These are phyloP conservation scores for Tephrocybe sp. DNA, from an alignment of 768 basidiomycete genomes.

Conservation along the genomic window DNA sequence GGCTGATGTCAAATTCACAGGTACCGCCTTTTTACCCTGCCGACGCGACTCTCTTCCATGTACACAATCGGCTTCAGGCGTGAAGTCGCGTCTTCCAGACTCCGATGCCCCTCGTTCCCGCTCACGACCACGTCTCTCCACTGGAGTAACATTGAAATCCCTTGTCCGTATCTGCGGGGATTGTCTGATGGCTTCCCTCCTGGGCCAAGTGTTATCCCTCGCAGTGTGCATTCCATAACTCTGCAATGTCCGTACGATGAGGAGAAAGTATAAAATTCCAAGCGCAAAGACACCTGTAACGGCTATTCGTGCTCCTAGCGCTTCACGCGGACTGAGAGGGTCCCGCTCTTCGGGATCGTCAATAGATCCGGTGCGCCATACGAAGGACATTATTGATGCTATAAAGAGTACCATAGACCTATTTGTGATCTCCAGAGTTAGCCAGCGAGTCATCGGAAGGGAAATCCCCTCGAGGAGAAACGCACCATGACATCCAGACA, in stretches of 20 bases:
- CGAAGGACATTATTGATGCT: constrained; percentile 58
- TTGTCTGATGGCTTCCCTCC: constrained; percentile 1
- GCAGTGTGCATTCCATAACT: constrained; percentile 45
- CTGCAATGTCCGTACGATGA: constrained; percentile 62
- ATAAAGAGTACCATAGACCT: constrained; percentile 72
- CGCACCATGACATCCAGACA: constrained; percentile 68
- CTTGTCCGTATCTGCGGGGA: constrained; percentile 7
- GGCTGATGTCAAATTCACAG: too few relatives aligned
- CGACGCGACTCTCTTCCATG: neutral
- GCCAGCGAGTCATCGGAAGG: neutral
- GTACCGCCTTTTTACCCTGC: neutral
- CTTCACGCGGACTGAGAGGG: constrained; percentile 34
- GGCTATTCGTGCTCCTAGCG: constrained; percentile 50
- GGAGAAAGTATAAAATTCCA: constrained; percentile 57
- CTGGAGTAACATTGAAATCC: constrained; percentile 14
- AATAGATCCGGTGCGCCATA: constrained; percentile 65
- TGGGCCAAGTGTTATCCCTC: constrained; percentile 8
- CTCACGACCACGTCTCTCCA: constrained; percentile 27
- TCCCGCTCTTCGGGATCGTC: constrained; percentile 33
- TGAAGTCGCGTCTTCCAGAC: constrained; percentile 14
- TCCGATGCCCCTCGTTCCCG: constrained; percentile 16
- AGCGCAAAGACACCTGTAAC: constrained; percentile 53
- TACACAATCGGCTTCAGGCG: constrained; percentile 2
- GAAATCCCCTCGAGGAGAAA: neutral
- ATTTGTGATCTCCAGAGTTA: neutral